These are phyloP conservation scores for Pharus latifolius DNA, from an alignment of 176 grass and related monocot genomes.

Conservation along the genomic window DNA sequence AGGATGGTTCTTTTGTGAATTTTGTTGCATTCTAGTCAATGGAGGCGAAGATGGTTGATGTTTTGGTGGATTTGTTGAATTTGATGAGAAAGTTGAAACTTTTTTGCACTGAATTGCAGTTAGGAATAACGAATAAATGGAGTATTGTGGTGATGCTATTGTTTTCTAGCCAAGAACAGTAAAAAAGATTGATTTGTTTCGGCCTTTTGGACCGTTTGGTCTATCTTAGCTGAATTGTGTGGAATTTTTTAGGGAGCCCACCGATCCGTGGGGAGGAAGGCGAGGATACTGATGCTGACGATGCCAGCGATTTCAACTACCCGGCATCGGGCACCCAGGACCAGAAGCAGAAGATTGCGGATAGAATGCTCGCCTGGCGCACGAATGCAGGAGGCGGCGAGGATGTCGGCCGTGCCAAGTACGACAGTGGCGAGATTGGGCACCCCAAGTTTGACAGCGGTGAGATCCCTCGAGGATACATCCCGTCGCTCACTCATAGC, in stretches of 20 bases:
- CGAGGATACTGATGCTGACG: conserved; percentile 78
- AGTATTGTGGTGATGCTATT: neutral
- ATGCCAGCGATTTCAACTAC: conserved; percentile 95
- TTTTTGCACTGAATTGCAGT: neutral
- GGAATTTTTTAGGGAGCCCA: conserved; percentile 61
- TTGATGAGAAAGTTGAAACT: neutral
- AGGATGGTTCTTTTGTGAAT: neutral
- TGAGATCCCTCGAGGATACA: conserved; percentile 84
- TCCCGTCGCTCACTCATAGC: conserved; percentile 89
- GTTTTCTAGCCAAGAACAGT: neutral
- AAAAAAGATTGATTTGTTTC: neutral
- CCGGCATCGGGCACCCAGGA: conserved; percentile 62
- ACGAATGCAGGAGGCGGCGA: conserved; percentile 45
- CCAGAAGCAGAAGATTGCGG: conserved; percentile 90
- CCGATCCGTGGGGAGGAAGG: conserved; percentile 69
- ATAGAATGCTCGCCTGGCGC: conserved; percentile 92
- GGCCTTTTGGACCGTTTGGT: too few species aligned
- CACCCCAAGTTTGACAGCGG: conserved; percentile 48
- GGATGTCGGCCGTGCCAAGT: conserved; percentile 74
- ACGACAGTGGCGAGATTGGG: conserved; percentile 74
- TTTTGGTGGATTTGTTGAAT: neutral
- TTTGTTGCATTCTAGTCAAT: neutral
- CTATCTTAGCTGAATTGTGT: neutral
- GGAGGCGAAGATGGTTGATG: neutral
- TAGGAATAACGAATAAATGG: neutral